phyloP scores from a whole-genome alignment of 1,139 yeast species.

The Torulaspora pretoriensis region DNA sequence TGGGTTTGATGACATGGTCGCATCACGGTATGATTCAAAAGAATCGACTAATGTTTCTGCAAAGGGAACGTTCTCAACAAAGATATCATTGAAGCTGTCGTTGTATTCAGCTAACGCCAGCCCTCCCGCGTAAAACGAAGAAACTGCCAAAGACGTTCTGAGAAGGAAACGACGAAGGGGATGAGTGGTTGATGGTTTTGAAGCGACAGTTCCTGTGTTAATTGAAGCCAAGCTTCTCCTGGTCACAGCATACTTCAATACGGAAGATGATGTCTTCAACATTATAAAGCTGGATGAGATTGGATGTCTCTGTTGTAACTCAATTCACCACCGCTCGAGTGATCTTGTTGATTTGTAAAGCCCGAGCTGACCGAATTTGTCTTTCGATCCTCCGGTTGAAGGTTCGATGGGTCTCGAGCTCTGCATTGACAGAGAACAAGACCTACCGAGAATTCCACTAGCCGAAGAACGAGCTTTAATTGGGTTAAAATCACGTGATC shows the following conservation, averaged over 20 bases:
- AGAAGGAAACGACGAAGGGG: constrained; percentile 37
- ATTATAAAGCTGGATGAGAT: constrained; percentile 1
- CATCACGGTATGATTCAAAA: constrained; percentile 43
- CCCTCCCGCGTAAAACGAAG: constrained; percentile 43
- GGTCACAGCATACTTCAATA: constrained; percentile 8
- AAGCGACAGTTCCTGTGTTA: constrained; percentile 8
- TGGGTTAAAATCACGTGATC: neutral
- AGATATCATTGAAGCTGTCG: constrained; percentile 45
- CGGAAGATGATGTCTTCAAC: constrained; percentile 11
- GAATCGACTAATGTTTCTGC: constrained; percentile 50
- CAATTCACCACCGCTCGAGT: neutral
- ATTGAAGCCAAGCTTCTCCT: constrained; percentile 15
- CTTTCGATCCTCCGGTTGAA: neutral
- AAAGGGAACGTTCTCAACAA: constrained; percentile 57
- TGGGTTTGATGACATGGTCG: constrained; percentile 22
- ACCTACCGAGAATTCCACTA: neutral
- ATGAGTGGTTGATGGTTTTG: constrained; percentile 13
- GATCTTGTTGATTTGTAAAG: neutral
- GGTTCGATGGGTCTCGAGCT: neutral
- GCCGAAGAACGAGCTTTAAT: neutral
- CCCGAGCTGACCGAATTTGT: neutral
- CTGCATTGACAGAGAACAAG: neutral
- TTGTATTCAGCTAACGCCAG: constrained; percentile 42
- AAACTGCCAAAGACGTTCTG: constrained; percentile 38
- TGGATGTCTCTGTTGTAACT: neutral